These are phyloP conservation scores for Ilyonectria mors-panacis DNA, from an alignment of 2,329 filamentous ascomycete genomes.

Conservation along the genomic window DNA sequence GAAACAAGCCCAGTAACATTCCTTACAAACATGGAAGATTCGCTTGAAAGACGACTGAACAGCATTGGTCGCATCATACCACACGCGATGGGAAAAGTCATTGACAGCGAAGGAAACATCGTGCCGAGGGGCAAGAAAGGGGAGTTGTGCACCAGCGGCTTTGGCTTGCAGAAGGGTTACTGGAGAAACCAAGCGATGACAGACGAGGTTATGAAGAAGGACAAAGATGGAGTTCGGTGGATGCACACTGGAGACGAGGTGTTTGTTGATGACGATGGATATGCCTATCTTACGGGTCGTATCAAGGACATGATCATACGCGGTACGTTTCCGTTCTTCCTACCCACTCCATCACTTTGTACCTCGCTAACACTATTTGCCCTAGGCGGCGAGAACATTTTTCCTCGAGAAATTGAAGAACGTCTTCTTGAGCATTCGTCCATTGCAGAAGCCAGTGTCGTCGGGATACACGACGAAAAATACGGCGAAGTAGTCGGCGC, in stretches of 20 bases:
- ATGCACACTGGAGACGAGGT: constrained; percentile 91
- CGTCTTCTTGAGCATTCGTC: constrained; percentile 78
- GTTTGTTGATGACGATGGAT: constrained; percentile 81
- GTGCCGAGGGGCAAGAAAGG: constrained; percentile 10
- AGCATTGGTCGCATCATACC: constrained; percentile 26
- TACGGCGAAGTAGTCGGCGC: constrained; percentile 87
- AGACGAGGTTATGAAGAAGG: constrained; percentile 16
- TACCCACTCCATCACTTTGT: not conserved
- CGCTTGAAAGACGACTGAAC: constrained; percentile 16
- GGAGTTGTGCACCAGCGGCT: constrained; percentile 23
- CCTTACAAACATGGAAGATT: constrained; percentile 21
- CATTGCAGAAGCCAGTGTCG: constrained; percentile 80
- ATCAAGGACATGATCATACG: constrained; percentile 92
- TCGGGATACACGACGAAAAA: constrained; percentile 80
- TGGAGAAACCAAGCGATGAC: constrained; percentile 14
- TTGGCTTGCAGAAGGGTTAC: constrained; percentile 24
- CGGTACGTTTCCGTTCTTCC: constrained; percentile 56
- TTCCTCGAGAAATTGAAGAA: constrained; percentile 88
- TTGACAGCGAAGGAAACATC: constrained; percentile 13
- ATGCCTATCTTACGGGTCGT: constrained; percentile 83
- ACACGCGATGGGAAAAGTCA: constrained; percentile 23
- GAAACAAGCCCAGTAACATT: constrained; percentile 33
- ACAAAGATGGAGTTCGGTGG: constrained; percentile 63
- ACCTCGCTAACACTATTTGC: not conserved
- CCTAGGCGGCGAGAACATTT: constrained; percentile 82